These are phyloP conservation scores for Myrica gale DNA, from an alignment of 306 rosid genomes.

Conservation along the genomic window DNA sequence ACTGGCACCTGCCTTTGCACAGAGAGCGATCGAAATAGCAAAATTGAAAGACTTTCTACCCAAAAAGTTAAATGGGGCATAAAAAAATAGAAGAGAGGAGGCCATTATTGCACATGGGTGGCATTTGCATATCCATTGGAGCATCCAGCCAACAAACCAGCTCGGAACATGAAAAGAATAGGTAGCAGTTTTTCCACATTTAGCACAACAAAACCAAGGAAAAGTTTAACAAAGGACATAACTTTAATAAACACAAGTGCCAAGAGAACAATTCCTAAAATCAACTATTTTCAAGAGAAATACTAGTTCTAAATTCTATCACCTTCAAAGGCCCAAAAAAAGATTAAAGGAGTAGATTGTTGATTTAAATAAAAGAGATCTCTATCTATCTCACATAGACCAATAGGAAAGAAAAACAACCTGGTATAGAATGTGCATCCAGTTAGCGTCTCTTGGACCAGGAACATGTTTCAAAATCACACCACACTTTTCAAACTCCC, in stretches of 20 bases:
- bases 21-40: no score
- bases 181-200: not conserved
- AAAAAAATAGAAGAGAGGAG: not conserved
- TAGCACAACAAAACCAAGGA: not conserved
- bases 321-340: not conserved
- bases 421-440: conserved; percentile 95
- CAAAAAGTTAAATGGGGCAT: no score
- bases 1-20: no score
- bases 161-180: not conserved
- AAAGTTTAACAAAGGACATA: not conserved
- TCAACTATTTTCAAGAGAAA: not conserved
- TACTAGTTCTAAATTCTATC: not conserved
- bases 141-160: not conserved
- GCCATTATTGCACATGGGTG: not conserved
- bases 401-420: conserved; percentile 35
- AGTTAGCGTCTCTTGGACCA: conserved; percentile 90
- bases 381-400: conserved; percentile 16
- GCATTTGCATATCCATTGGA: not conserved
- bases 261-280: not conserved
- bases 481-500: conserved; percentile 98
- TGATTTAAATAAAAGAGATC: not conserved
- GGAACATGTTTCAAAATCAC: conserved; percentile 88
- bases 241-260: not conserved
- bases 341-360: not conserved
- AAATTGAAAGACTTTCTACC: no score